Evolutionary conservation across 352 stramenopile species (phyloP), one percentile per base, ranked within the genome.

Genomic region (Globisporangium barbulae): DNA sequence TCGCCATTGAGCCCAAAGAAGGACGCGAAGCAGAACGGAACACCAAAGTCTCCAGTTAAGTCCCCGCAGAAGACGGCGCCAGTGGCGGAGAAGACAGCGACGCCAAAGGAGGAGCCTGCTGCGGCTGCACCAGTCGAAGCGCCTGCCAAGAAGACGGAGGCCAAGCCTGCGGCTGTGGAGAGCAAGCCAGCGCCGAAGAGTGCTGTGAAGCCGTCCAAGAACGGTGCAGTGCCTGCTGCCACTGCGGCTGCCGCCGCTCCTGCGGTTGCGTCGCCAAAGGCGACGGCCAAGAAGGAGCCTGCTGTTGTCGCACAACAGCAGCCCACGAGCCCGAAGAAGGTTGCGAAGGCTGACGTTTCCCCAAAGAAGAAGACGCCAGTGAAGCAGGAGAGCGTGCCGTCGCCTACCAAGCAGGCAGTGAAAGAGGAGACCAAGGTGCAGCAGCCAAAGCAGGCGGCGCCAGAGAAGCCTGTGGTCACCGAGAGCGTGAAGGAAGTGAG

Each of bases 401-500:
- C 52, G 4, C 52, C 49, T 7, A 53, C 55, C n/a, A 72, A 63
- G 58, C 17, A 60, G 39, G 12, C 12, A 0, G 53, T 45, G 15
- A 65, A 53, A 30, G 21, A 41, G 3, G 58, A 73, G 30, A 44
- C 5, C 12, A 61, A 67, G 47, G 39, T 5, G 15, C 8, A 41
- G 5, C 35, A 41, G 35, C 35, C 35, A 15, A 15, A 41, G 33
- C 33, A 39, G 35, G 25, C 53, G n/a, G 19, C 49, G 0, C 41
- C n/a, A 6, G 56, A 69, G 63, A 53, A 54, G 62, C 3, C 53
- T 21, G 48, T 49, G 1, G 30, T 48, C 21, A 56, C 55, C 4
- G 55, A 63, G 47, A 63, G 5, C 25, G 47, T 53, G 25, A 79
- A 74, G 37, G 63, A 77, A 19, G 70, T 81, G 39, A 76, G 62